Base-by-base conservation (phyloP, 2,329 filamentous ascomycete species). In the Dactylonectria estremocensis region DNA sequence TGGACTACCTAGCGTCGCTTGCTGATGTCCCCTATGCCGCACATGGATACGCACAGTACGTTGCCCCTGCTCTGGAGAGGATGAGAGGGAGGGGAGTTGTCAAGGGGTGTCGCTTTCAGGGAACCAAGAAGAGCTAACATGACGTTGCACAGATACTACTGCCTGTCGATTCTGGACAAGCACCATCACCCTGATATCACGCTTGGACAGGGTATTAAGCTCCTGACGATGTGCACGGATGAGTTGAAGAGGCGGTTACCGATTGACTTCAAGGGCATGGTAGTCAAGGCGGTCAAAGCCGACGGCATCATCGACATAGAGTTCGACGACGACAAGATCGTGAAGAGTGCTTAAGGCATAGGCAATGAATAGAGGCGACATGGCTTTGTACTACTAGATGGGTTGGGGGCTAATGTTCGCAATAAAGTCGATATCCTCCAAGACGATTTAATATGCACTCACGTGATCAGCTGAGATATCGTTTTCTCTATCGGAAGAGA, bases 231-330 rank as follows among this genome's bases (percentile, higher is more conserved):
- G 91, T 99, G 96, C 85, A 96, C 94, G 74, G 95, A 98, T 81
- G 96, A 99, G 87, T 86, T 99, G 80, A 97, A 98, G 90, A 91
- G 96, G 81, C 90, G 97, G 83, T 89, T 99, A 87, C 96, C 96
- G 67, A 95, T 99, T 80, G 96, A 99, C 82, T 99, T 98, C 89
- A 99, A 99, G 88, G 96, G 96, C 45, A 93, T 97, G 91, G 79
- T 88, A 60, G 95, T 99, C 77, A 98, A 98, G 88, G 93, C 95
- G 40, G 91, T 99, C 77, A 97, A 95, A 69, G 97, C 97, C 85
- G 94, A 98, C 76, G 96, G 97, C 11, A 92, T 99, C 69, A 86
- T 89, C 75, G 94, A 96, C 76, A 89, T 97, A 77, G 90, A 94
- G 71, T 97, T 95, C 80, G 92, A 95, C 80, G 94, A 97, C 79